Percentiles rank a stretch among this genome's conserved stretches.
These are phyloP conservation scores for Candida maesae DNA, from an alignment of 805 yeast genomes.

Conservation along the genomic window DNA sequence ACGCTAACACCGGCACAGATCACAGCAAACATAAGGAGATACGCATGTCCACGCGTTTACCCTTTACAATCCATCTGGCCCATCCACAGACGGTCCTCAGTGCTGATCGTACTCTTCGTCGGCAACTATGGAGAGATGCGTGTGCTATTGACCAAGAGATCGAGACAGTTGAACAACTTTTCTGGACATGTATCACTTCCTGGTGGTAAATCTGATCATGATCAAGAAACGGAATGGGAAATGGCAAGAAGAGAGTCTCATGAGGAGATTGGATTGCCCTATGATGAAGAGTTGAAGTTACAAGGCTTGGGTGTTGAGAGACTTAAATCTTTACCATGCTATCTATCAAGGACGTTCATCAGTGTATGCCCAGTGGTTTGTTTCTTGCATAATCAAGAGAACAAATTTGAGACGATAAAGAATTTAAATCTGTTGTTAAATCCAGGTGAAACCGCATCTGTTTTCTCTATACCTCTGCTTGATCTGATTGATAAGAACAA, in stretches of 20 bases:
- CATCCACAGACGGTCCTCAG: conserved; percentile 67
- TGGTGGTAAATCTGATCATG: conserved; percentile 85
- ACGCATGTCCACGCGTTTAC: conserved; percentile 15
- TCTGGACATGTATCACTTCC: conserved; percentile 92
- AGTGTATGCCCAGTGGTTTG: conserved; percentile 83
- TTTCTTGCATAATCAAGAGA: conserved; percentile 40
- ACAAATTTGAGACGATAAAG: conserved; percentile 19
- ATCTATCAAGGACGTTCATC: conserved; percentile 73
- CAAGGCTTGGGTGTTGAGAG: conserved; percentile 59
- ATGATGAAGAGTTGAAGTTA: conserved; percentile 39
- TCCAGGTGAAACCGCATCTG: conserved; percentile 73
- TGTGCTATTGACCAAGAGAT: conserved; percentile 75
- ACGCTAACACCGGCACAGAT: conserved; percentile 12
- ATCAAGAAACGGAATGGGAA: conserved; percentile 60
- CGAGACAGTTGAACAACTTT: conserved; percentile 63
- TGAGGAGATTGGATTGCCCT: conserved; percentile 80
- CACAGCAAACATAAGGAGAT: conserved; percentile 18
- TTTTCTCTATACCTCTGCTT: conserved; percentile 65
- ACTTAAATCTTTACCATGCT: conserved; percentile 66
- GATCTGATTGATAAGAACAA: conserved; percentile 43
- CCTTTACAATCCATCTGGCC: conserved; percentile 66
- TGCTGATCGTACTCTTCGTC: conserved; percentile 66
- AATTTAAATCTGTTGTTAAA: conserved; percentile 48
- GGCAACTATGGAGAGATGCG: conserved; percentile 73
- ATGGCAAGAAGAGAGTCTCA: conserved; percentile 79